Base-by-base conservation (phyloP, 23 red algal species). In the Chondrus crispus region DNA sequence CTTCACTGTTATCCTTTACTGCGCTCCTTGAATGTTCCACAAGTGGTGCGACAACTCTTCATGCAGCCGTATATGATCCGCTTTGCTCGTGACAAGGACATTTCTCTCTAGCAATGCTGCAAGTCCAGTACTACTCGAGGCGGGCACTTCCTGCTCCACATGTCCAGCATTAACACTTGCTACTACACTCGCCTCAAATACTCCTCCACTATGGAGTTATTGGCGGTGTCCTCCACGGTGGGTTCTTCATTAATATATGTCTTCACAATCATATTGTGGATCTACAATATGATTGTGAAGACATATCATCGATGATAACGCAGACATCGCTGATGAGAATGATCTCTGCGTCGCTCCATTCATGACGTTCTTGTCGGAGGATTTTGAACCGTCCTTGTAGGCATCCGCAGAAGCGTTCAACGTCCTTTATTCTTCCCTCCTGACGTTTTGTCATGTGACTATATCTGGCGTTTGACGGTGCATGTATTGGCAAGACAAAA, bases 261-360 rank as follows among this genome's bases (percentile, higher is more conserved):
- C 4, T 11, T 4, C 26, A 14, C 19, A 10, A 16, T 42, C 19
- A 13, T 72, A 13, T 3, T 7, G 3, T 5, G 35, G 3, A 33
- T n/a, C 48, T 68, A 6, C 7, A 43, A 57, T 64, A 36, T 46
- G 69, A 39, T 2, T 48, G 20, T 2, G 38, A 53, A 3, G 69
- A 40, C 82, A 86, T 86, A 46, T 70, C 69, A 12, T 86, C 55
- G 5, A 86, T n/a, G 30, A 86, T 86, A 46, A 86, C 48, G 62
- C 82, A 86, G 2, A 32, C 48, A 20, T 86, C 36, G 49, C 57
- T 69, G 36, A 86, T 86, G 28, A 66, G 37, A 2, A 70, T 44
- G 4, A 86, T 70, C 6, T 38, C 2, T n/a, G n/a, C 82, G 30
- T 26, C 82, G 4, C 42, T 66, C 48, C 48, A 86, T 16, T 86